Evolutionary conservation across 306 rosid genomes (phyloP).

Genomic region (Lablab purpureus): DNA sequence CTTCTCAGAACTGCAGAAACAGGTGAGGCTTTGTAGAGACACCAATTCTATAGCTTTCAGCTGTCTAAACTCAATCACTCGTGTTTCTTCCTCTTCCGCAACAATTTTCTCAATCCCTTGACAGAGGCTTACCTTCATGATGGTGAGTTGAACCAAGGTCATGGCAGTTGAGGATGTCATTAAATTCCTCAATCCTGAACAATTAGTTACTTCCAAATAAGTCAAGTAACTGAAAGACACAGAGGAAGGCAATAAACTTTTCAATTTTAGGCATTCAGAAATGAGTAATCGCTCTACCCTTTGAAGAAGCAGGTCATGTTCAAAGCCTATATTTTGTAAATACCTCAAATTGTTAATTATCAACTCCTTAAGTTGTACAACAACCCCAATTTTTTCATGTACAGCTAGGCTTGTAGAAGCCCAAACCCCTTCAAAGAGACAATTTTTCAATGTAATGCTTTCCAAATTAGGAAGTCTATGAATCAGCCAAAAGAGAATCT

Average conservation of each 20-base stretch:
- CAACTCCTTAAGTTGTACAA: conserved; percentile 25
- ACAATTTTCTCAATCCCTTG: neutral
- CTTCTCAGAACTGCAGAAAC: conserved; percentile 2
- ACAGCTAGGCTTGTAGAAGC: neutral
- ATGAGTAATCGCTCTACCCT: neutral
- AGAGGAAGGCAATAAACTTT: neutral
- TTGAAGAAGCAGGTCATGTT: conserved; percentile 17
- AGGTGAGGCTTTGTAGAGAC: neutral
- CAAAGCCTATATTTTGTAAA: conserved; percentile 11
- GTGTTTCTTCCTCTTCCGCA: neutral
- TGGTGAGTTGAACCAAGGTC: neutral
- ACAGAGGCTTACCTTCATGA: neutral
- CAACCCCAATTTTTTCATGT: conserved; percentile 12
- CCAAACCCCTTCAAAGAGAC: neutral
- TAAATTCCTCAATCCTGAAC: neutral
- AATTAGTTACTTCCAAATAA: conserved; percentile 30
- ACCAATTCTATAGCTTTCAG: neutral
- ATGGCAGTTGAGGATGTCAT: neutral
- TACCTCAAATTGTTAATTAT: neutral
- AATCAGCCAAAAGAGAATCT: conserved; percentile 25
- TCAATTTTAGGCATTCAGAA: neutral
- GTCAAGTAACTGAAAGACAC: conserved; percentile 16
- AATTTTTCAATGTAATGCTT: neutral
- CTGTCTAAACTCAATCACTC: neutral
- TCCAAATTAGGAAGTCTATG: conserved; percentile 32